phyloP scores from a whole-genome alignment of 495 filamentous ascomycete species.

The Hypoxylon subgilvum region DNA sequence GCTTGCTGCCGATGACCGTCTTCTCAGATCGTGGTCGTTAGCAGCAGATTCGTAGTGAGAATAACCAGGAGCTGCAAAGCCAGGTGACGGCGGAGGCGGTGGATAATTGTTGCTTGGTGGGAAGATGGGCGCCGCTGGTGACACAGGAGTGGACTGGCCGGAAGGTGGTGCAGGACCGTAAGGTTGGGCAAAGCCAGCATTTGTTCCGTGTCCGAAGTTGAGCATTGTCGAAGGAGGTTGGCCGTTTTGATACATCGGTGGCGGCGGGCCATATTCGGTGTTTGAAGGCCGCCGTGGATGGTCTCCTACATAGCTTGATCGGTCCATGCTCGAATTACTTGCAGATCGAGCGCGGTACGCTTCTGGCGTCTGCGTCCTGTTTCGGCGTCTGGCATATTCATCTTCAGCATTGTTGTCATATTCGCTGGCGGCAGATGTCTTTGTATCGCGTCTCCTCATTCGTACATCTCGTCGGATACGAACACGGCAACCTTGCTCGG shows the following conservation, averaged over 20 bases:
- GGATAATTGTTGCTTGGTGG: slow-evolving; percentile 28
- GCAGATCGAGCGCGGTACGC: slow-evolving; percentile 72
- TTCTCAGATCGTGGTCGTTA: slow-evolving; percentile 30
- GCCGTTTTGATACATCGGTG: slow-evolving; percentile 48
- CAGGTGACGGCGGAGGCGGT: slow-evolving; percentile 35
- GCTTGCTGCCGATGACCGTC: slow-evolving; percentile 30
- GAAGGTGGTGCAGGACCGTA: slow-evolving; percentile 34
- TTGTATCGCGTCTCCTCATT: slow-evolving; percentile 87
- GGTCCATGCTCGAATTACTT: slow-evolving; percentile 71
- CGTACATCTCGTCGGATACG: slow-evolving; percentile 95
- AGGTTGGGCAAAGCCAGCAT: slow-evolving; percentile 36
- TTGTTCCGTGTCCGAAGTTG: slow-evolving; percentile 40
- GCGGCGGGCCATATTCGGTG: slow-evolving; percentile 60
- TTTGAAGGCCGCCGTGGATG: slow-evolving; percentile 61
- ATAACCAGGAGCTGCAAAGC: slow-evolving; percentile 33
- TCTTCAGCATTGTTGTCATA: slow-evolving; percentile 73
- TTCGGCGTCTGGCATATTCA: slow-evolving; percentile 62
- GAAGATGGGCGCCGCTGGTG: slow-evolving; percentile 38
- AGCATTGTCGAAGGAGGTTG: slow-evolving; percentile 43
- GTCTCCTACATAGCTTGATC: slow-evolving; percentile 52
- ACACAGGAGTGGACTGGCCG: slow-evolving; percentile 39
- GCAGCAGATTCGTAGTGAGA: slow-evolving; percentile 35
- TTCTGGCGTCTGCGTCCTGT: slow-evolving; percentile 67
- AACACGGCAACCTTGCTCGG: slow-evolving; percentile 96
- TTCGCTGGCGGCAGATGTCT: slow-evolving; percentile 69